Percentiles rank a stretch among this genome's conserved stretches.
phyloP scores from a whole-genome alignment of 2,329 filamentous ascomycete species.

The Aspergillus ochraceoroseus region DNA sequence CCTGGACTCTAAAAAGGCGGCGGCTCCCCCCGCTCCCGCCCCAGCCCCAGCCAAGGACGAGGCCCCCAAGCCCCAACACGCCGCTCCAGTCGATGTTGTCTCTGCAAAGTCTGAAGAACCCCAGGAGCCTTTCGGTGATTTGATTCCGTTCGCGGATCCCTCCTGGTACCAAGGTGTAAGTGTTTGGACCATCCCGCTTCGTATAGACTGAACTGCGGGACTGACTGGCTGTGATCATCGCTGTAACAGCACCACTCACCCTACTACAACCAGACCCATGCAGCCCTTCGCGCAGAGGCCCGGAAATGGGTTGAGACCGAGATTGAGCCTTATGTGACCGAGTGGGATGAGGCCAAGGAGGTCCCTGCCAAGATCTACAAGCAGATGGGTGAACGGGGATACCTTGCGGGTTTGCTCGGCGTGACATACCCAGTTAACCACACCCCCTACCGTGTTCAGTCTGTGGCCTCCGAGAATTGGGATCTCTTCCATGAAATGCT shows the following conservation, averaged over 20 bases:
- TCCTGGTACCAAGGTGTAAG: conserved; percentile 90
- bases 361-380: conserved; percentile 90
- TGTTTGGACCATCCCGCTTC: conserved; percentile 22
- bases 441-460: conserved; percentile 65
- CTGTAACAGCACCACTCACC: conserved; percentile 78
- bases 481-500: conserved; percentile 98
- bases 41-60: conserved; percentile 49
- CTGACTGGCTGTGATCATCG: no score
- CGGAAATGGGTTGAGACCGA: conserved; percentile 86
- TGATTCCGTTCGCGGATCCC: conserved; percentile 88
- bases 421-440: conserved; percentile 71
- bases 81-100: conserved; percentile 43
- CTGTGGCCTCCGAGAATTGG: conserved; percentile 83
- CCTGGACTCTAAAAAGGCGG: conserved; percentile 74
- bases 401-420: conserved; percentile 84
- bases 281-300: conserved; percentile 81
- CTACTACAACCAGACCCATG: conserved; percentile 94
- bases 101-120: conserved; percentile 60
- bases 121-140: conserved; percentile 75
- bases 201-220: no score
- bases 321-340: conserved; percentile 84
- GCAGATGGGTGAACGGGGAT: conserved; percentile 88
- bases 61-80: conserved; percentile 54
- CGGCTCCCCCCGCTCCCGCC: conserved; percentile 48
- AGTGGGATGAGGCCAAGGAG: conserved; percentile 94